Evolutionary conservation across 2,329 filamentous ascomycete species (phyloP).

Genomic region (Bipolaris sorokiniana): DNA sequence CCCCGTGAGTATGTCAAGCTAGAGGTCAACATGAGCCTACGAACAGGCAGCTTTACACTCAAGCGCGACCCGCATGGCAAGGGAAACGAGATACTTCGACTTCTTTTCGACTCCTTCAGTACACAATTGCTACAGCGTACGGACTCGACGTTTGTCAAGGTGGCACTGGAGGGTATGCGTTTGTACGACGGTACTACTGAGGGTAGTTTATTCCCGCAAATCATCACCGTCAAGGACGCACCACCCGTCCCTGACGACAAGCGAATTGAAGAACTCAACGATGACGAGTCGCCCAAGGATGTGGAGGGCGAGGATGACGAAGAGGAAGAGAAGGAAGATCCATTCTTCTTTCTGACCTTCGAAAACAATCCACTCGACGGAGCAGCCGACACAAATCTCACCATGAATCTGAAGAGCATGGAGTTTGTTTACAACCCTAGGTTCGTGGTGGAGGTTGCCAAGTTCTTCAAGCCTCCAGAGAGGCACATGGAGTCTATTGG

Average conservation of each 20-base stretch:
- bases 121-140: conserved; percentile 88
- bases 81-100: conserved; percentile 78
- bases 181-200: conserved; percentile 96
- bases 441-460: conserved; percentile 86
- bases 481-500: conserved; percentile 98
- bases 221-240: conserved; percentile 92
- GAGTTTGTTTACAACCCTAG: conserved; percentile 98
- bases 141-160: conserved; percentile 85
- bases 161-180: conserved; percentile 89
- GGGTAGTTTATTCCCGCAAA: conserved; percentile 89
- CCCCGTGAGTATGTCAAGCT: conserved; percentile 92
- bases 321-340: conserved; percentile 64
- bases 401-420: conserved; percentile 89
- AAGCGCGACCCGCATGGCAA: conserved; percentile 83
- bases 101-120: conserved; percentile 94
- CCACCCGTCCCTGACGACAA: conserved; percentile 61
- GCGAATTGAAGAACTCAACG: conserved; percentile 56
- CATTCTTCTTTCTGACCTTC: conserved; percentile 90
- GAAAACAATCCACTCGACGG: conserved; percentile 95
- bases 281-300: conserved; percentile 55
- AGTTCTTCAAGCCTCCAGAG: conserved; percentile 96
- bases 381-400: conserved; percentile 87
- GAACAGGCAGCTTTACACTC: conserved; percentile 93
- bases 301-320: conserved; percentile 53
- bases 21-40: conserved; percentile 89